phyloP scores from a whole-genome alignment of 495 filamentous ascomycete genomes.

The Penicillium cataractarum region DNA sequence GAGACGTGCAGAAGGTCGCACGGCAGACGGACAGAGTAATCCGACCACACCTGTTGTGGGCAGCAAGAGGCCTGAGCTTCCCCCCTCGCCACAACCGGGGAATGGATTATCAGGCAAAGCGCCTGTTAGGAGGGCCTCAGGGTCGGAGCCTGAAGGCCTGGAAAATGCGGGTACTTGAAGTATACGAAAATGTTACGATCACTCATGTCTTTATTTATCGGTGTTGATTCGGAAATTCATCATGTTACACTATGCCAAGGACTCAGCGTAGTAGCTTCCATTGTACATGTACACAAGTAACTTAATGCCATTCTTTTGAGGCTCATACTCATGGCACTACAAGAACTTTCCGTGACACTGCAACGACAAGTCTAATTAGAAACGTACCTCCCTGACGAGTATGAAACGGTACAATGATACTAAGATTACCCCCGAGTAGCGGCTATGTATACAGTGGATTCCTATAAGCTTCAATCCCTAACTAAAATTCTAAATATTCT shows the following conservation, averaged over 20 bases:
- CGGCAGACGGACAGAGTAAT: constrained; percentile 20
- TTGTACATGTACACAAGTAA: background rate
- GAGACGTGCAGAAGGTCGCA: constrained; percentile 34
- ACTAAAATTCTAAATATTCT: no score
- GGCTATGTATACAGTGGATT: no score
- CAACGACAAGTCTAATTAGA: no score
- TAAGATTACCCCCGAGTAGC: no score
- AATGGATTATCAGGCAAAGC: constrained; percentile 7
- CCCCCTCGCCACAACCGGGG: constrained; percentile 19
- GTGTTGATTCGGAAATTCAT: background rate
- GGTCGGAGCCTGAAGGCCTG: constrained; percentile 5
- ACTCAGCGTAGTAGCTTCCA: background rate
- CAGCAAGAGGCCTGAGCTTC: constrained; percentile 13
- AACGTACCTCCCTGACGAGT: no score
- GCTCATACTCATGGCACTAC: no score
- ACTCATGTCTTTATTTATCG: background rate
- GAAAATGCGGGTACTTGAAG: background rate
- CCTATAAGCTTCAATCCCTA: no score
- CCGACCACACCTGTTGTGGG: constrained; percentile 7
- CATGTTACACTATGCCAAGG: background rate
- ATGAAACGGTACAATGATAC: no score
- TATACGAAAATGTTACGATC: background rate
- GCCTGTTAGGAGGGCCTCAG: background rate
- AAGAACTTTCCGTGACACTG: no score
- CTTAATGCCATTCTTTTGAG: no score